Base-by-base conservation (phyloP, 2,329 filamentous ascomycete genomes). In the Fusarium illudens region DNA sequence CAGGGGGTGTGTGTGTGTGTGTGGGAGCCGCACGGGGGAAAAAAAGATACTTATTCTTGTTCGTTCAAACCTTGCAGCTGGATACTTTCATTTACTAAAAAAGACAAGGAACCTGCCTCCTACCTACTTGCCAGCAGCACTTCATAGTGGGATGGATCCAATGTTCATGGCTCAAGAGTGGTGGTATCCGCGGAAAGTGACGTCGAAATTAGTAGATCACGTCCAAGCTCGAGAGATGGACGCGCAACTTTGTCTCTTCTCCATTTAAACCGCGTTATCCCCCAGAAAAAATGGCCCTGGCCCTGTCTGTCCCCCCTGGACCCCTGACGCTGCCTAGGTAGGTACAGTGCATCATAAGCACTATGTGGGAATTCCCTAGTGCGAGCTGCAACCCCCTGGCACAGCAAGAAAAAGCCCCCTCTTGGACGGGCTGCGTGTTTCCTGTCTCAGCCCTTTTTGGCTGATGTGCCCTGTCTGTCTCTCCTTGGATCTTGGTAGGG, bases 1-100 rank as follows among this genome's bases (percentile, higher is more conserved):
- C 37, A 60, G 58, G 62, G 60, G 62, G 62, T 15, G 22, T 37
- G 36, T 39, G 19, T 39, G 37, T 42, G 37, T 42, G 37, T 44
- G 20, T 44, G 15, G 15, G 11, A 37, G 19, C 36, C 10, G 17
- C 36, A 37, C 17, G 27, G 39, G 39, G 6, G 9, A 5, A 27
- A 27, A 27, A 27, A 8, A n/a, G n/a, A n/a, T n/a, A 44, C 15
- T 8, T 27, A 13, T 11, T 25, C 15, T 12, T 13, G n/a, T 44
- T 10, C n/a, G n/a, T 44, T n/a, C 15, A 27, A 44, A 27, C 22
- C 39, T 44, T 44, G 39, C 15, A 42, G 39, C 22, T 17, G 22
- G 22, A 27, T 27, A 17, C 22, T 11, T 9, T 27, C 22, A 44
- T 27, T 27, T 27, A 15, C 22, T 15, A 2, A 44, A 2, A 44